Evolutionary conservation across 345 rosid species (phyloP).

Genomic region (Eucalyptus regnans): DNA sequence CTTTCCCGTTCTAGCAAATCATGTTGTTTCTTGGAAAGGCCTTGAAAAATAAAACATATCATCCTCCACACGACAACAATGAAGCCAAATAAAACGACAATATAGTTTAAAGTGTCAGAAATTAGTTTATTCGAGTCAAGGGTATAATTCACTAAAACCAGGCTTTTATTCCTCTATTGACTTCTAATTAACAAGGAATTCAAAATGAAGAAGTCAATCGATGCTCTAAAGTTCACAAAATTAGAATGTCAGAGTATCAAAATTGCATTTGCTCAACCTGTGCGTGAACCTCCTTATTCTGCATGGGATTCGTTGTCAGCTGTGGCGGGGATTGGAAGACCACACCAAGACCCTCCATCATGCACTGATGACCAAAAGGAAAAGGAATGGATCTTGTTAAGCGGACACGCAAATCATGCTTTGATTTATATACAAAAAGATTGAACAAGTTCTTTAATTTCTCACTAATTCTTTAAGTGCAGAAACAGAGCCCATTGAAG

Average conservation of each 20-base stretch:
- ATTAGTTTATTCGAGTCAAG: background rate
- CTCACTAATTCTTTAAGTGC: conserved; percentile 89
- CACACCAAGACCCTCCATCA: conserved; percentile 63
- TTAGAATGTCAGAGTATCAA: background rate
- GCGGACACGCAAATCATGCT: background rate
- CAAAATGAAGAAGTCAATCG: background rate
- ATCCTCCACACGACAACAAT: background rate
- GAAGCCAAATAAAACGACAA: background rate
- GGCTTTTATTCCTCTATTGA: background rate
- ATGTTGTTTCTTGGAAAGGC: background rate
- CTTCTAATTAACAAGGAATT: background rate
- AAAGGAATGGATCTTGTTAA: background rate
- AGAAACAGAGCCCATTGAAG: conserved; percentile 43
- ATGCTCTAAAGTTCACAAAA: background rate
- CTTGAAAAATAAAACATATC: background rate
- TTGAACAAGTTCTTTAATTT: background rate
- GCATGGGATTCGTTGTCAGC: conserved; percentile 32
- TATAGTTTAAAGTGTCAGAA: background rate
- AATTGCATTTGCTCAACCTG: conserved; percentile 37
- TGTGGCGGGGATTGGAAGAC: conserved; percentile 52
- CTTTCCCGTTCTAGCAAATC: background rate
- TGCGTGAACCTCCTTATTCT: conserved; percentile 70
- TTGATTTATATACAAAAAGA: background rate
- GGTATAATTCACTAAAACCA: background rate
- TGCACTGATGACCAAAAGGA: conserved; percentile 38